These are phyloP conservation scores for Brassica incana DNA, from an alignment of 345 rosid species.

Conservation along the genomic window DNA sequence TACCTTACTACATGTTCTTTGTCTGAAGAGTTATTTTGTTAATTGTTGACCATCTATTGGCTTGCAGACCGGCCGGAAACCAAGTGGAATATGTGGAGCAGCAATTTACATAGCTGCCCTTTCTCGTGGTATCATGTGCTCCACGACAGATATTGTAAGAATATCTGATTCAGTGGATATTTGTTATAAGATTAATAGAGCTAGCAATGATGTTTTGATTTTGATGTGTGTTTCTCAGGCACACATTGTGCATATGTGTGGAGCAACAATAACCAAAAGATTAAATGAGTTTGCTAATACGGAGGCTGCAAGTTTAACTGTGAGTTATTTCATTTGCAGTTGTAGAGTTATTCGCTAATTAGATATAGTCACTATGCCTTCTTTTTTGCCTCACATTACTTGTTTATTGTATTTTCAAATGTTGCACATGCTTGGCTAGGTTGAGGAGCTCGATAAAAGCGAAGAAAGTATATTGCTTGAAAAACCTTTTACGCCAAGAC, in stretches of 20 bases:
- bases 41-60: not conserved
- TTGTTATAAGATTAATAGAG: not conserved
- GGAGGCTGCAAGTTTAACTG: slow-evolving; percentile 78
- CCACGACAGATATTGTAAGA: slow-evolving; percentile 57
- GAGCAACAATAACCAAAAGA: slow-evolving; percentile 80
- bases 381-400: not conserved
- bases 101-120: not conserved
- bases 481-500: slow-evolving; percentile 18
- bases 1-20: not conserved
- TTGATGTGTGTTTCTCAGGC: slow-evolving; percentile 47
- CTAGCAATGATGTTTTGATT: not conserved
- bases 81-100: not conserved
- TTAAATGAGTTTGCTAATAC: slow-evolving; percentile 85
- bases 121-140: slow-evolving; percentile 10
- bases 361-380: not conserved
- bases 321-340: slow-evolving; percentile 38
- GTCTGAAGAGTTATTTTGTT: not conserved
- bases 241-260: slow-evolving; percentile 49
- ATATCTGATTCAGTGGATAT: not conserved
- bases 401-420: not conserved
- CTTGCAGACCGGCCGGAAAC: not conserved
- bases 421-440: not conserved
- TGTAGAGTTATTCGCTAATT: slow-evolving; percentile 8
- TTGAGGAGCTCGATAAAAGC: too few relatives aligned
- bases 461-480: slow-evolving; percentile 2